Evolutionary conservation across 192 early-diverging fungal species (phyloP).

Genomic region (Backusella westeae): DNA sequence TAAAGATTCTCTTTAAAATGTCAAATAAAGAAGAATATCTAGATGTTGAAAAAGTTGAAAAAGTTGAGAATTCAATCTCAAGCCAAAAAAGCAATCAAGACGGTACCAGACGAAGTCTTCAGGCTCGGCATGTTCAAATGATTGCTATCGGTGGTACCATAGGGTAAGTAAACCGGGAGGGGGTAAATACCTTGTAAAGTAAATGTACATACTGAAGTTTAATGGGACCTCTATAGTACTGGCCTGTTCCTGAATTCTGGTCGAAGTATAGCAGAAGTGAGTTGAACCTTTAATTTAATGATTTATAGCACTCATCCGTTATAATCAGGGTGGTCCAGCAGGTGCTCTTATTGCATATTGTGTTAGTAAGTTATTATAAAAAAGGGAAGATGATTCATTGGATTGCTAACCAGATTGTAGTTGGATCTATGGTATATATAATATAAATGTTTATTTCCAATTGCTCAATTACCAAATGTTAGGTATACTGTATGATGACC

Average conservation of each 20-base stretch:
- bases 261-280: slow-evolving; percentile 49
- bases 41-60: too few relatives aligned
- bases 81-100: too few relatives aligned
- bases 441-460: too few relatives aligned
- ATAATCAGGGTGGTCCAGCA: slow-evolving; percentile 60
- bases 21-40: too few relatives aligned
- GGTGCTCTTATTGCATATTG: slow-evolving; percentile 69
- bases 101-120: neutral
- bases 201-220: too few relatives aligned
- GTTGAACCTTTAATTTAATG: neutral
- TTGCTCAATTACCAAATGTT: neutral
- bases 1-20: too few relatives aligned
- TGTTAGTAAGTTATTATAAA: slow-evolving; percentile 12
- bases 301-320: too few relatives aligned
- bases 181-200: too few relatives aligned
- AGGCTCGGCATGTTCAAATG: slow-evolving; percentile 33
- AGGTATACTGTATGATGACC: slow-evolving; percentile 69
- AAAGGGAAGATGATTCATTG: neutral
- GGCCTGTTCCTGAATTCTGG: slow-evolving; percentile 75
- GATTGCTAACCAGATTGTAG: neutral
- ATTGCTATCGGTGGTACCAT: slow-evolving; percentile 30
- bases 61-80: too few relatives aligned
- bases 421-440: slow-evolving; percentile 31
- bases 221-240: slow-evolving; percentile 36
- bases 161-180: neutral